Evolutionary conservation across 2,329 filamentous ascomycete species (phyloP).

Genomic region (Spiromastix sp.): DNA sequence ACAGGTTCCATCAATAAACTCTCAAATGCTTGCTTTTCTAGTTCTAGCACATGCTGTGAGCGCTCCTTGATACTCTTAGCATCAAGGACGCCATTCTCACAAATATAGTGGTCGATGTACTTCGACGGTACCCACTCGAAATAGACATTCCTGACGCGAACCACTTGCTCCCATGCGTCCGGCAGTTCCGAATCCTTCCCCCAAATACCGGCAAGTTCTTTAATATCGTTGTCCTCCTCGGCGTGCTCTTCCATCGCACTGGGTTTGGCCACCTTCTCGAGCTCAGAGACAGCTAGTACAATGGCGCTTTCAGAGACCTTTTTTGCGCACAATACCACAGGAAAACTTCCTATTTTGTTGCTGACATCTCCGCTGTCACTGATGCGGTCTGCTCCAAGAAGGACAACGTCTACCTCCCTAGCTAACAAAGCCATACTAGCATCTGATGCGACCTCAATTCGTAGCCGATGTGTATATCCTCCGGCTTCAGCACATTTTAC

Average conservation of each 20-base stretch:
- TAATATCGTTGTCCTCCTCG: conserved; percentile 42
- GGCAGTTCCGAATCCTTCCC: neutral
- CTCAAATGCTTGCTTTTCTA: conserved; percentile 10
- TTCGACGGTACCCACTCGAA: conserved; percentile 45
- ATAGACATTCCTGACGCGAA: conserved; percentile 32
- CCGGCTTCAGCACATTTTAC: conserved; percentile 17
- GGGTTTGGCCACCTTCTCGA: conserved; percentile 50
- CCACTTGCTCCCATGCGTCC: conserved; percentile 9
- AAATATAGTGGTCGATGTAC: conserved; percentile 42
- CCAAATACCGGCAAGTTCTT: conserved; percentile 35
- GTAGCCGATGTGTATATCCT: conserved; percentile 17
- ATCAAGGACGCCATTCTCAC: conserved; percentile 35
- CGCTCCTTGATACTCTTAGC: conserved; percentile 12
- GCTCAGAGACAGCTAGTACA: conserved; percentile 44
- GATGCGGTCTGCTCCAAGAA: conserved; percentile 57
- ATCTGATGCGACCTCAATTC: conserved; percentile 48
- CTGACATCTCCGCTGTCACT: conserved; percentile 47
- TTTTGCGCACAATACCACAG: conserved; percentile 46
- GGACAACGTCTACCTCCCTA: conserved; percentile 43
- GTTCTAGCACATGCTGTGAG: conserved; percentile 7
- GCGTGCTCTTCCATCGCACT: conserved; percentile 34
- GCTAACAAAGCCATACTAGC: conserved; percentile 48
- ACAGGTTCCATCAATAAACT: too few species aligned
- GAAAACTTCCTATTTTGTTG: conserved; percentile 57
- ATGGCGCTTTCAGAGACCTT: conserved; percentile 41